Base-by-base conservation (phyloP, 2,329 filamentous ascomycete species). In the Didymella keratinophila region DNA sequence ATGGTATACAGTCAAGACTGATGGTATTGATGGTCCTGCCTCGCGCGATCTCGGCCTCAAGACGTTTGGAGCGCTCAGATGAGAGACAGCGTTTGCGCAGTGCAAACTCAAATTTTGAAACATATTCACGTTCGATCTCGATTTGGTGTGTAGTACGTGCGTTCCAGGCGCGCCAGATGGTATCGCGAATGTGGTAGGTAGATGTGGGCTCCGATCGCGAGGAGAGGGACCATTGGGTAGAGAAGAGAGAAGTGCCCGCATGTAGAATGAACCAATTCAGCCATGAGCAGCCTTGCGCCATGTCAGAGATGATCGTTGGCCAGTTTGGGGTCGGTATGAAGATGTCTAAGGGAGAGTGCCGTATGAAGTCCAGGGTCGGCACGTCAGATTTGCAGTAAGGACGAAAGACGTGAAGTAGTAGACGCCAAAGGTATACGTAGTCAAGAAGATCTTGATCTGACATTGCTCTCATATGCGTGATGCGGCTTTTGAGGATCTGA, bases 1-100 rank as follows among this genome's bases (percentile, higher is more conserved):
- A 67, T 2, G 65, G 65, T 43, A 67, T 62, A 25, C 62, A 67
- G 46, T 67, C 65, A 20, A 67, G 32, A 25, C 61, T 64, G 18
- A 67, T 63, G 2, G 65, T 64, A 11, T 62, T 63, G 28, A 66
- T 60, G 8, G 28, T 54, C 18, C 60, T 52, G n/a, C 61, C 65
- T 10, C 52, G 52, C 4, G 43, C 34, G 16, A 61, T 60, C 16
- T 64, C 61, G 1, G 55, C 54, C 28, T 64, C 59, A 5, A 67
- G 56, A 21, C 58, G 49, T 39, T 53, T 61, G 4, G 58, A 49
- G 0, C 58, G 54, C 16, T 62, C 52, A 2, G 44, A 28, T 1
- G 60, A 43, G 25, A 67, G 56, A 47, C 60, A 61, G 47, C 64
- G 60, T 49, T 60, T 63, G 6, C 62, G 58, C 11, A 65, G 49